Evolutionary conservation across 805 yeast genomes (phyloP).

Genomic region (Wickerhamiella brachini): DNA sequence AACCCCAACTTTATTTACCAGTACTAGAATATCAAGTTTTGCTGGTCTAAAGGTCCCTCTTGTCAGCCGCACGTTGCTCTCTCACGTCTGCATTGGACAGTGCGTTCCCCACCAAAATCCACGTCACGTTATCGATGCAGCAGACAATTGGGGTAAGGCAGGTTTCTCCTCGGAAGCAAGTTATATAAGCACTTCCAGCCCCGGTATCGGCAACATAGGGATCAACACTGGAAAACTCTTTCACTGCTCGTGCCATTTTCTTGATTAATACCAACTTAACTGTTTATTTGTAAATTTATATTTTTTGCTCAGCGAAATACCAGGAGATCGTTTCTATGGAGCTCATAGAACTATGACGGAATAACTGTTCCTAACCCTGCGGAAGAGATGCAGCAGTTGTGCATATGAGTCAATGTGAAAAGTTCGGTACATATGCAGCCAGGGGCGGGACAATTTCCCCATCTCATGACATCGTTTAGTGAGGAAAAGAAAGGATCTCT

Average conservation of each 20-base stretch:
- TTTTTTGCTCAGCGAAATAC: neutral
- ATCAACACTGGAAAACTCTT: no score
- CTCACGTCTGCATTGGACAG: neutral
- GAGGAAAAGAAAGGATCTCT: neutral
- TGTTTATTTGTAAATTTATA: no score
- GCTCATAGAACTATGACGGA: neutral
- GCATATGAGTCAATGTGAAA: neutral
- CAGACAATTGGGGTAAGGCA: neutral
- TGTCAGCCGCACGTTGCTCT: neutral
- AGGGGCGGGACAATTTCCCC: neutral
- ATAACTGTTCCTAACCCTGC: neutral
- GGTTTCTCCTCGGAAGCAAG: neutral
- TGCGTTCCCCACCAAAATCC: neutral
- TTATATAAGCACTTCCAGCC: neutral
- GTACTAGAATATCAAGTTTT: no score
- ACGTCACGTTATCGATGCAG: neutral
- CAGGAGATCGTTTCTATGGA: no score
- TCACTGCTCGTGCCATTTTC: no score
- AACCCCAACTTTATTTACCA: slow-evolving; percentile 22
- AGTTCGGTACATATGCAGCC: neutral
- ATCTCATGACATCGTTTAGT: neutral
- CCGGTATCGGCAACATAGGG: neutral
- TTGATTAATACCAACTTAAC: no score
- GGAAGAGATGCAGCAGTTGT: neutral
- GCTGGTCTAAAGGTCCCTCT: no score